Conservation (phyloP, 768 basidiomycete species). For the Dentipellis sp. region DNA sequence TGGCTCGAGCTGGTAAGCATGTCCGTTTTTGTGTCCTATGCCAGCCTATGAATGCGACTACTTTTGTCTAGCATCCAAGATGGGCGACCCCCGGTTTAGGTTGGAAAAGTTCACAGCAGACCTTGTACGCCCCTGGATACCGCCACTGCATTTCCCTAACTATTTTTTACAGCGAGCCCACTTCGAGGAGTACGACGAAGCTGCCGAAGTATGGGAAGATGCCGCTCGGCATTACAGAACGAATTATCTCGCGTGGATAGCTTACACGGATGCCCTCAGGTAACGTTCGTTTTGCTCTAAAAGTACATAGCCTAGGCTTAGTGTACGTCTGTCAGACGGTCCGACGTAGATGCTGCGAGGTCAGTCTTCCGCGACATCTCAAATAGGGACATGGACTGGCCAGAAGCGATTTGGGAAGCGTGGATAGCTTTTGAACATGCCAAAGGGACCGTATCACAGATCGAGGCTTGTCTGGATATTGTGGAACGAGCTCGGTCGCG, state of each 20-base stretch:
- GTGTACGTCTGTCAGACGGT: background rate
- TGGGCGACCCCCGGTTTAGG: constrained; percentile 68
- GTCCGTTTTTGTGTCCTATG: constrained; percentile 6
- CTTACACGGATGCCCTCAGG: constrained; percentile 17
- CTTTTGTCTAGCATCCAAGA: constrained; percentile 39
- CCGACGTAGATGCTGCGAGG: constrained; percentile 46
- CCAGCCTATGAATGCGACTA: background rate
- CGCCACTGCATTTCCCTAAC: background rate
- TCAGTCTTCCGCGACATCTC: constrained; percentile 57
- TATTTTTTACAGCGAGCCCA: background rate
- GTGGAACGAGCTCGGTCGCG: constrained; percentile 57
- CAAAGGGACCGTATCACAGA: constrained; percentile 61
- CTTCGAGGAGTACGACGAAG: constrained; percentile 9
- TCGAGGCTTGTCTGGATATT: constrained; percentile 54
- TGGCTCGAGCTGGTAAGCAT: constrained; percentile 45
- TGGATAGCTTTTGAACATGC: constrained; percentile 85
- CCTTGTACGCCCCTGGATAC: constrained; percentile 42
- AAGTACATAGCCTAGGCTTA: background rate
- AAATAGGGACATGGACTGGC: constrained; percentile 81
- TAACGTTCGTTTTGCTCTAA: background rate
- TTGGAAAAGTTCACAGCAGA: constrained; percentile 78
- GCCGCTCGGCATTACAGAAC: constrained; percentile 21
- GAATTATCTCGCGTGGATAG: constrained; percentile 26
- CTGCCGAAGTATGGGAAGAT: constrained; percentile 19
- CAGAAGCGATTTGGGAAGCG: constrained; percentile 88